Percentiles rank a stretch among this genome's conserved stretches.
phyloP scores from a whole-genome alignment of 1,284 basidiomycete genomes.

The Fomitopsis schrenkii region DNA sequence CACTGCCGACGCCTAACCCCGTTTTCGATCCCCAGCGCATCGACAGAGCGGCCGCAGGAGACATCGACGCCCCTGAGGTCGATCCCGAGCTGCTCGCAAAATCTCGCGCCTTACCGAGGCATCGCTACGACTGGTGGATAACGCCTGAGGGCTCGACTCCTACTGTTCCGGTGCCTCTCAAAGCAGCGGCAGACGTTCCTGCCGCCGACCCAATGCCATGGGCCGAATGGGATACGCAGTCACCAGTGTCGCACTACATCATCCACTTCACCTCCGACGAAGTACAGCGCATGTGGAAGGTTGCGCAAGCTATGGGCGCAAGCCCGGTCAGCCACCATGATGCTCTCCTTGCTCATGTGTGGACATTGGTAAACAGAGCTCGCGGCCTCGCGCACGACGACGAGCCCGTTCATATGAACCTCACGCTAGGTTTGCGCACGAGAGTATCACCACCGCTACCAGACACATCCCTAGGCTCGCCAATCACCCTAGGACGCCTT shows the following conservation, averaged over 20 bases:
- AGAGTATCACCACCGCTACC: constrained; percentile 25
- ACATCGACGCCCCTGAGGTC: constrained; percentile 26
- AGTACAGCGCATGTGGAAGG: constrained; percentile 31
- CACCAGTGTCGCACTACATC: constrained; percentile 29
- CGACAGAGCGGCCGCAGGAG: constrained; percentile 29
- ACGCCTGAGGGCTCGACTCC: constrained; percentile 24
- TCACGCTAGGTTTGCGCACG: constrained; percentile 32
- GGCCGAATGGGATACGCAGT: constrained; percentile 31
- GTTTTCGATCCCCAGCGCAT: constrained; percentile 32
- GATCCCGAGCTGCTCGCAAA: constrained; percentile 23
- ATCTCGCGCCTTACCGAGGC: constrained; percentile 28
- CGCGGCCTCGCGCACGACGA: constrained; percentile 21
- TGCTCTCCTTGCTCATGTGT: constrained; percentile 39
- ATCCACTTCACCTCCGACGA: constrained; percentile 33
- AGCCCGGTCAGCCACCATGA: constrained; percentile 34
- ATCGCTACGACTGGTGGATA: constrained; percentile 36
- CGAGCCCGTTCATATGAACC: constrained; percentile 20
- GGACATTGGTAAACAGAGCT: constrained; percentile 34
- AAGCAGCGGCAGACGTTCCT: constrained; percentile 11
- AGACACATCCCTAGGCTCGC: constrained; percentile 34
- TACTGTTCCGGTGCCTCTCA: constrained; percentile 19
- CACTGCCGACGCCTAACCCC: constrained; percentile 18
- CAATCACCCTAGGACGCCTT: constrained; percentile 26
- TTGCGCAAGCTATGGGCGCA: constrained; percentile 8
- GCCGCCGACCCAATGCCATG: constrained; percentile 32